These are phyloP conservation scores for Salix brachista DNA, from an alignment of 345 rosid species.

Conservation along the genomic window DNA sequence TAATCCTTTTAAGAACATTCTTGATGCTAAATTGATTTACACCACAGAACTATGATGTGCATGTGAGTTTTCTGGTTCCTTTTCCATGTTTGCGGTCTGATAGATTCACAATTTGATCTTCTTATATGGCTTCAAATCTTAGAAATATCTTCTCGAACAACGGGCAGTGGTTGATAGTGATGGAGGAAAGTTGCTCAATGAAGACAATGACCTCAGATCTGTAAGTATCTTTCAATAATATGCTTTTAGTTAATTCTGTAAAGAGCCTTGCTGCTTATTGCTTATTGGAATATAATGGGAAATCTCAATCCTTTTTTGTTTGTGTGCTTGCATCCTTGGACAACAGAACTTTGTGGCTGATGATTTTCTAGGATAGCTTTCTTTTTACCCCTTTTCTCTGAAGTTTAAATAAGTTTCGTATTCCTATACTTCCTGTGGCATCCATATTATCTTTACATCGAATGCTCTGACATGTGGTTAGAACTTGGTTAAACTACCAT, in stretches of 20 bases:
- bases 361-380: neutral
- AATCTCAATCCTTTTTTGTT: neutral
- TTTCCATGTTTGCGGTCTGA: neutral
- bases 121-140: conserved; percentile 16
- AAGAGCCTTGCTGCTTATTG: neutral
- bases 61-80: neutral
- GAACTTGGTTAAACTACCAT: conserved; percentile 22
- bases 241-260: too few species aligned
- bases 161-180: conserved; percentile 75
- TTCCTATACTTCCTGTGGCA: neutral
- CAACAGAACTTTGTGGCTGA: neutral
- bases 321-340: neutral
- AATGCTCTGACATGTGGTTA: neutral
- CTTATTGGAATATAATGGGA: neutral
- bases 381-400: too few species aligned
- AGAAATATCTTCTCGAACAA: conserved; percentile 94
- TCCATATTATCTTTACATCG: neutral
- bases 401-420: too few species aligned
- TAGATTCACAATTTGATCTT: neutral
- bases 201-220: conserved; percentile 90
- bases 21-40: neutral
- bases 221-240: conserved; percentile 43
- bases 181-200: conserved; percentile 84
- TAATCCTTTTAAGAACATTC: neutral
- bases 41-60: neutral